Evolutionary conservation across 495 filamentous ascomycete genomes (phyloP).

Genomic region (Xylaria scruposa): DNA sequence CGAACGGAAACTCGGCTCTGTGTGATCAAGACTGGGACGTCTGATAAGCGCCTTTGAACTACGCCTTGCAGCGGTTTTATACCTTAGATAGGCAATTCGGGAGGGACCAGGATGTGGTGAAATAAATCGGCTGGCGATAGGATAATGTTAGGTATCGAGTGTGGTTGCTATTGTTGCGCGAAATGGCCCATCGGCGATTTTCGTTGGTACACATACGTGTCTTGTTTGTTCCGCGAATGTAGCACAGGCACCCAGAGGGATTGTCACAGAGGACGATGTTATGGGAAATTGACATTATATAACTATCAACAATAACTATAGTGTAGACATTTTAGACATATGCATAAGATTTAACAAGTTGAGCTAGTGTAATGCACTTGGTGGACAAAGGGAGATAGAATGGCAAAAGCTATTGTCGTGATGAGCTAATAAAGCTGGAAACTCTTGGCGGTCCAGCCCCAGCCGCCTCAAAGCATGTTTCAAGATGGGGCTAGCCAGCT

Average conservation of each 20-base stretch:
- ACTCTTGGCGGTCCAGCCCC: not conserved
- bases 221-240: constrained; percentile 3
- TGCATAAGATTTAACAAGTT: not conserved
- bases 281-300: not conserved
- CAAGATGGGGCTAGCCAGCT: not conserved
- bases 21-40: not conserved
- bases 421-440: not conserved
- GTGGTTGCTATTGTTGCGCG: not conserved
- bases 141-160: not conserved
- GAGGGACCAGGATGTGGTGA: not conserved
- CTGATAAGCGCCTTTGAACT: not conserved
- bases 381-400: not conserved
- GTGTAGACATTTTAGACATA: not conserved
- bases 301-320: not conserved
- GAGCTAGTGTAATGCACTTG: not conserved
- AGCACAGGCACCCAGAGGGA: not conserved
- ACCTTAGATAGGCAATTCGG: not conserved
- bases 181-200: not conserved
- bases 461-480: constrained; percentile 1
- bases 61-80: not conserved
- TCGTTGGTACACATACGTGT: not conserved
- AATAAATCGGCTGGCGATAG: not conserved
- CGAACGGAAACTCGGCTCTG: not conserved
- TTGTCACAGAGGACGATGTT: not conserved
- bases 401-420: not conserved